Conservation (phyloP, 2,329 filamentous ascomycete genomes). For the Sporothrix mexicana region DNA sequence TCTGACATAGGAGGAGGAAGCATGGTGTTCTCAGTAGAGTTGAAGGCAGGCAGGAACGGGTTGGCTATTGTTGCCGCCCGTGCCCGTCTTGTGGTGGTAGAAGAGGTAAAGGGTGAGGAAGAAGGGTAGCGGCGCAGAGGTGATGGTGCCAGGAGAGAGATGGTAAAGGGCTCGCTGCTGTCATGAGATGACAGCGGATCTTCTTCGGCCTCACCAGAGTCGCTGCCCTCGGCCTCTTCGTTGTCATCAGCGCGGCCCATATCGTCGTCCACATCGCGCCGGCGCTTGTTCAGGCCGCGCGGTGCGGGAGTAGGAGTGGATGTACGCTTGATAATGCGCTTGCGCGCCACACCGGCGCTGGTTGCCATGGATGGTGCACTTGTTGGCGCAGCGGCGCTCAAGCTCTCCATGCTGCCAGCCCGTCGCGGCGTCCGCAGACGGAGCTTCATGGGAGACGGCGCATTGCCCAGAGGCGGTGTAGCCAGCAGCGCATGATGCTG, state of each 20-base stretch:
- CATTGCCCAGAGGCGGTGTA: conserved; percentile 61
- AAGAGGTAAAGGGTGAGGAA: conserved; percentile 1
- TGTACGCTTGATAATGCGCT: conserved; percentile 59
- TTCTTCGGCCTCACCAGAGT: conserved; percentile 38
- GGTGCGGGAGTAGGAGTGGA: conserved; percentile 41
- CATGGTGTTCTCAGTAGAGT: not conserved
- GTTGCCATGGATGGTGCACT: conserved; percentile 38
- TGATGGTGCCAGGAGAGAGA: conserved; percentile 30
- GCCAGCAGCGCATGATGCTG: conserved; percentile 51
- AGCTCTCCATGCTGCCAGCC: conserved; percentile 34
- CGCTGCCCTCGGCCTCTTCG: conserved; percentile 40
- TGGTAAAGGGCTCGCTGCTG: conserved; percentile 13
- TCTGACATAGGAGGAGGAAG: conserved; percentile 10
- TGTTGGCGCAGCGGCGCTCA: conserved; percentile 14
- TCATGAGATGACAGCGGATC: not conserved
- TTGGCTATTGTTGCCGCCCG: conserved; percentile 21
- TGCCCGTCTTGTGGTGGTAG: conserved; percentile 15
- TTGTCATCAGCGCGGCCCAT: conserved; percentile 49
- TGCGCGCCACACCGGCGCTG: conserved; percentile 42
- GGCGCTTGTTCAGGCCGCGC: conserved; percentile 60
- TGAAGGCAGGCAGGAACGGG: conserved; percentile 25
- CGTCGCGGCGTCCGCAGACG: conserved; percentile 56
- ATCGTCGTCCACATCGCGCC: conserved; percentile 56
- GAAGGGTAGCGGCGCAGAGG: conserved; percentile 30
- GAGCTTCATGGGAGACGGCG: conserved; percentile 59